A percentile compares a stretch with the other conserved stretches of the same genome.
These are phyloP conservation scores for Cystobasidium ongulense DNA, from an alignment of 768 basidiomycete genomes.

Conservation along the genomic window DNA sequence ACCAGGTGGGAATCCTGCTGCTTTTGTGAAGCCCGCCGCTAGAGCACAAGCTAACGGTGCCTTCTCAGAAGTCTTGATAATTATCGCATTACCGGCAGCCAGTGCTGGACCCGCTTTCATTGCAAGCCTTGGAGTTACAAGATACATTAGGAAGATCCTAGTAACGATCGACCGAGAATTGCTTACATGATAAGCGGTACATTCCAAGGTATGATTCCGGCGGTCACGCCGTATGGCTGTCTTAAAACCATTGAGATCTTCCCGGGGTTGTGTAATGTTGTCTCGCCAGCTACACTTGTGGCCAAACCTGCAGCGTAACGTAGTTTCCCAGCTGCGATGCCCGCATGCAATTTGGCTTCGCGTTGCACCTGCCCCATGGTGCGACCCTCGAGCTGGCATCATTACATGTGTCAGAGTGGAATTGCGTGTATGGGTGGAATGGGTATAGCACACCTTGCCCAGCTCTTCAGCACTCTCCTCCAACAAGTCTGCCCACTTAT, in stretches of 20 bases:
- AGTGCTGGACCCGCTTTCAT: slow-evolving; percentile 37
- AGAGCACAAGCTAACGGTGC: neutral
- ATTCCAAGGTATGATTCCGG: slow-evolving; percentile 35
- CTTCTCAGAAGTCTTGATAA: slow-evolving; percentile 36
- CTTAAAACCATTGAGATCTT: neutral
- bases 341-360: too few species aligned
- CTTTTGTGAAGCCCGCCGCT: slow-evolving; percentile 26
- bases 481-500: too few species aligned
- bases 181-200: slow-evolving; percentile 2
- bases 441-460: too few species aligned
- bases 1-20: slow-evolving; percentile 39
- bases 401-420: too few species aligned
- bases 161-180: neutral
- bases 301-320: too few species aligned
- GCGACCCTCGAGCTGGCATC: too few species aligned
- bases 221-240: slow-evolving; percentile 36
- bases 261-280: too few species aligned
- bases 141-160: slow-evolving; percentile 21
- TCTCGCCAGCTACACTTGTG: too few species aligned
- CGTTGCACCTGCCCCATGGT: too few species aligned
- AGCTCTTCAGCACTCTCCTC: too few species aligned
- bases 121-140: neutral
- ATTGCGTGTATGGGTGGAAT: too few species aligned
- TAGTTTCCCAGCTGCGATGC: too few species aligned
- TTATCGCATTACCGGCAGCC: slow-evolving; percentile 41